These are phyloP conservation scores for Zychaea mexicana DNA, from an alignment of 371 early-diverging fungal genomes.

Conservation along the genomic window DNA sequence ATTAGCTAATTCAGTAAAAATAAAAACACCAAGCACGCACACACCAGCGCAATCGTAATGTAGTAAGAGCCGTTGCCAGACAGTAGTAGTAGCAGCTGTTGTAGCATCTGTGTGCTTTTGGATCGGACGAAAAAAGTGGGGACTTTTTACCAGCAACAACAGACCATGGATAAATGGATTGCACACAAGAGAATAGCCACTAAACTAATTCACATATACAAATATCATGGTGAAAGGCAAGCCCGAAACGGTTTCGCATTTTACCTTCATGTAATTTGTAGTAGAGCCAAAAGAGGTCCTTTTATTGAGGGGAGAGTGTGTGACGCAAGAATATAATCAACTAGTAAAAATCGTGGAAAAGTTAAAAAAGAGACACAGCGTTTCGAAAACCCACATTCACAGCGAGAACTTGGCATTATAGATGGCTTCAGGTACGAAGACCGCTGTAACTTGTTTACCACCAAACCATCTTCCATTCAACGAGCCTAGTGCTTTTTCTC, in stretches of 20 bases:
- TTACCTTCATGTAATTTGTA: not conserved
- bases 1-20: not conserved
- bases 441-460: constrained; percentile 72
- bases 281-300: not conserved
- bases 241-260: not conserved
- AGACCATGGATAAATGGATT: too few relatives aligned
- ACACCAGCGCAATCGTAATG: not conserved
- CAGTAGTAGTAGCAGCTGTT: too few relatives aligned
- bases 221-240: not conserved
- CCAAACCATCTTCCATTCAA: constrained; percentile 84
- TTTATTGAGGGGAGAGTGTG: not conserved
- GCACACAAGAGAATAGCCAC: not conserved
- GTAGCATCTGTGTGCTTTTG: too few relatives aligned
- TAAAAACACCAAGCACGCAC: not conserved
- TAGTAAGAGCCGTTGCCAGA: too few relatives aligned
- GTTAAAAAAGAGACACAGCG: not conserved
- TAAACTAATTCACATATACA: not conserved
- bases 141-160: too few relatives aligned
- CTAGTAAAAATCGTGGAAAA: not conserved
- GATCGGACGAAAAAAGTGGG: too few relatives aligned
- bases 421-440: constrained; percentile 69
- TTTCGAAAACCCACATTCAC: constrained; percentile 8
- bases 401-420: constrained; percentile 67
- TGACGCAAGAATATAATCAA: not conserved
- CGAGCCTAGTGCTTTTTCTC: constrained; percentile 67